These are phyloP conservation scores for Ceriops tagal DNA, from an alignment of 345 rosid genomes.

Conservation along the genomic window DNA sequence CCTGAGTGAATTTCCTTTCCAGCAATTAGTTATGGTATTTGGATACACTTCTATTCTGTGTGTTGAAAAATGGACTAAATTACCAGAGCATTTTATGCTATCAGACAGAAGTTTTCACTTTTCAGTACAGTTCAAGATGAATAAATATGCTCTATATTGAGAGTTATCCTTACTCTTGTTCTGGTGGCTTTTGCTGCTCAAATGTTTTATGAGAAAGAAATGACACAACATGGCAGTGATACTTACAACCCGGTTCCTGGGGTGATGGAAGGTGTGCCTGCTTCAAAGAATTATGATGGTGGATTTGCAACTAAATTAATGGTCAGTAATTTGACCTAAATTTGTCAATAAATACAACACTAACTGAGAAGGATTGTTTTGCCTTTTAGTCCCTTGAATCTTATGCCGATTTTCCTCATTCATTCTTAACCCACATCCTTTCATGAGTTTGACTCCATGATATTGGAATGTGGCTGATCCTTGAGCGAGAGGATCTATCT, in stretches of 20 bases:
- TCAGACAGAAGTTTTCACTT: slow-evolving; percentile 4
- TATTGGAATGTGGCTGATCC: too few relatives aligned
- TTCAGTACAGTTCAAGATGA: background rate
- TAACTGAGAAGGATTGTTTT: background rate
- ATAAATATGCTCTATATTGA: background rate
- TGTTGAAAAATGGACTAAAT: background rate
- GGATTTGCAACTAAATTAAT: slow-evolving; percentile 84
- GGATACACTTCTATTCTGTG: background rate
- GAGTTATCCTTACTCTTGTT: background rate
- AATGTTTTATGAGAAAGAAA: slow-evolving; percentile 5
- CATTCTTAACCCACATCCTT: too few relatives aligned
- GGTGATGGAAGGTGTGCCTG: slow-evolving; percentile 89
- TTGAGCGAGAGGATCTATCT: too few relatives aligned
- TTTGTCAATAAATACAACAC: background rate
- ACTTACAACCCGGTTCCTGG: slow-evolving; percentile 95
- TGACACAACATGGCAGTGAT: slow-evolving; percentile 52
- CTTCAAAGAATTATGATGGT: slow-evolving; percentile 71
- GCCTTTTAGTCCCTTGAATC: slow-evolving; percentile 7
- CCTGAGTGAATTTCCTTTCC: too few relatives aligned
- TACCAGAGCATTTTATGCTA: background rate
- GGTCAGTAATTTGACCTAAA: slow-evolving; percentile 39
- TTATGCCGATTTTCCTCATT: too few relatives aligned
- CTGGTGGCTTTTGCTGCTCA: background rate
- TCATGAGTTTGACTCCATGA: too few relatives aligned
- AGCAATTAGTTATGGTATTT: too few relatives aligned